Evolutionary conservation across 2,329 filamentous ascomycete species (phyloP), one percentile per base, ranked within the genome.

Genomic region (Thelonectria discophora): DNA sequence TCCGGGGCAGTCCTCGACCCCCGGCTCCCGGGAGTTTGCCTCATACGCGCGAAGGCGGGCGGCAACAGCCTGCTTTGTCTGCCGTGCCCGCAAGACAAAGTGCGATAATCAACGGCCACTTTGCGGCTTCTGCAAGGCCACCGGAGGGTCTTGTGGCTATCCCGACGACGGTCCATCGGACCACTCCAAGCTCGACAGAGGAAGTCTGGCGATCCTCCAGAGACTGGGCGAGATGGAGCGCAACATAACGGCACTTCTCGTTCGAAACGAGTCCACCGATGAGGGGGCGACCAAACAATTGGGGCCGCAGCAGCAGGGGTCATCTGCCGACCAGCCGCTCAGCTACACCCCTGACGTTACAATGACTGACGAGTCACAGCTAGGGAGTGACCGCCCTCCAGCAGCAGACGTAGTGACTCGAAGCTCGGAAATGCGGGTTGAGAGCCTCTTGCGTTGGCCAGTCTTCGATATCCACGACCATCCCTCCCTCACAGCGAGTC

Each of bases 111-210:
- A 59, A 21, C 59, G 67, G 0, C 67, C 67, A 1, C 24, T 61
- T 18, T 69, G 67, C 24, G 66, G 67, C 5, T 69, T 69, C 49
- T 69, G 67, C 50, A 37, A 17, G 13, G 32, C 63, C 1, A 67
- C 65, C 1, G 60, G 66, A 12, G 67, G 64, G 10, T 52, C 52
- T n/a, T 69, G 67, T 43, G 45, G 51, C 7, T 68, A 69, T 46
- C 58, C 63, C 2, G 67, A 69, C n/a, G 63, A 65, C 39, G 49
- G 52, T 6, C 39, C 56, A 1, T 55, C 61, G 2, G 63, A 68
- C 21, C 53, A 62, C n/a, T 67, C 66, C 7, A 65, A 65, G 24
- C 60, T 70, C 1, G 67, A 70, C 47, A 55, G 58, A 51, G 67
- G 65, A 2, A 69, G 60, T 20, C 55, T 70, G 12, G 65, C 58